Conservation (phyloP, 2,329 filamentous ascomycete species). For the Calonectria fujianensis region DNA sequence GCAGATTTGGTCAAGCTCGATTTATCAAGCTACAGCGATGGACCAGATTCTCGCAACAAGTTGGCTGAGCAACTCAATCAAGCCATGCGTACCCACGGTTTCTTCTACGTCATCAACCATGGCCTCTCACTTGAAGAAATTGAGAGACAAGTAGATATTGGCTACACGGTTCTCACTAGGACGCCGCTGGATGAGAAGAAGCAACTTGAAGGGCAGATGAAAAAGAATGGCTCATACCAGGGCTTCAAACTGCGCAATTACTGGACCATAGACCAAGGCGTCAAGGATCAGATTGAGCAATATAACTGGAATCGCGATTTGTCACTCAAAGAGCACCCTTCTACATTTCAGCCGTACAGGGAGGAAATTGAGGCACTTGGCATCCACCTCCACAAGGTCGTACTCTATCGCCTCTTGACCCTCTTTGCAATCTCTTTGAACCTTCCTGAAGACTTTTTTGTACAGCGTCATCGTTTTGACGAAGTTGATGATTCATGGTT, state of each 20-base stretch:
- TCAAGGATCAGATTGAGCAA: slow-evolving; percentile 11
- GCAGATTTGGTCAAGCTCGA: neutral
- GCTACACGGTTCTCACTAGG: neutral
- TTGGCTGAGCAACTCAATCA: neutral
- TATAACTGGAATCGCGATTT: slow-evolving; percentile 5
- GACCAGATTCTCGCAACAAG: neutral
- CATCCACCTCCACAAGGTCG: slow-evolving; percentile 2
- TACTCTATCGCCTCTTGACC: neutral
- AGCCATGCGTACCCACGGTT: neutral
- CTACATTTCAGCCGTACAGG: neutral
- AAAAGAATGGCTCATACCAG: neutral
- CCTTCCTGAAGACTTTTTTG: slow-evolving; percentile 12
- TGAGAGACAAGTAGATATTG: neutral
- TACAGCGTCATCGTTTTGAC: neutral
- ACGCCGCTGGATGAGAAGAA: neutral
- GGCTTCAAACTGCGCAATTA: neutral
- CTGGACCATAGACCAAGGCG: neutral
- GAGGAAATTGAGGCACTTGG: neutral
- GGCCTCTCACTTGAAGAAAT: slow-evolving; percentile 2
- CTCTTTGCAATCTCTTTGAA: slow-evolving; percentile 21
- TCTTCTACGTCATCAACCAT: slow-evolving; percentile 27
- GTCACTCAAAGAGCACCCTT: neutral
- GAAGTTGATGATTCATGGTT: slow-evolving; percentile 1
- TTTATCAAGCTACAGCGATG: neutral
- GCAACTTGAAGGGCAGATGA: neutral